Conservation (phyloP, 83 land plant genomes). For the Thuja plicata region DNA sequence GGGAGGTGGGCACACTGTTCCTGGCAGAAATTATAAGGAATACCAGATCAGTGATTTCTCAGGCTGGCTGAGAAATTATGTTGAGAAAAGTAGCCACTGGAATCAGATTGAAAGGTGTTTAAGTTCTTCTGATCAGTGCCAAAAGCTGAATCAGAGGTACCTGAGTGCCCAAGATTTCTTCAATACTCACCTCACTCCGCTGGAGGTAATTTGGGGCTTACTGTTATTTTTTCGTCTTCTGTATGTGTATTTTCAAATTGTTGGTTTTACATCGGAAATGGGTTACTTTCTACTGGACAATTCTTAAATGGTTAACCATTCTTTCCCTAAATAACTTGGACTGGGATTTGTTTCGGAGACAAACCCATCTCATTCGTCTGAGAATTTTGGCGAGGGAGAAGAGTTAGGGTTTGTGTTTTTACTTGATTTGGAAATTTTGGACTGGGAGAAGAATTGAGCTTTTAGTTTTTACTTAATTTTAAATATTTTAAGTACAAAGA, state of each 20-base stretch:
- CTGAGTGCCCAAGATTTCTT: slow-evolving; percentile 43
- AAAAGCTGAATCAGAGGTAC: slow-evolving; percentile 28
- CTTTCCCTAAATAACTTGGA: too few relatives aligned
- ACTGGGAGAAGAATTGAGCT: background rate
- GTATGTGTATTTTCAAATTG: background rate
- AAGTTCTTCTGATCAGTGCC: slow-evolving; percentile 31
- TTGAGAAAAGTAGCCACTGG: slow-evolving; percentile 38
- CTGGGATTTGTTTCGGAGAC: background rate
- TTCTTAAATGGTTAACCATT: background rate
- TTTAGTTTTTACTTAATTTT: background rate
- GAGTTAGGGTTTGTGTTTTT: background rate
- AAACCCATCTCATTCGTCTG: background rate
- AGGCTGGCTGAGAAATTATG: slow-evolving; percentile 48
- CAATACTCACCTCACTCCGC: slow-evolving; percentile 43
- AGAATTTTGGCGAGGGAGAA: background rate
- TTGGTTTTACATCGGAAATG: background rate
- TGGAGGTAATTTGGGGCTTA: slow-evolving; percentile 34
- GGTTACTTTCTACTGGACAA: background rate
- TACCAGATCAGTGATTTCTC: slow-evolving; percentile 56
- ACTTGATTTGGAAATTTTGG: background rate
- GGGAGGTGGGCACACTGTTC: slow-evolving; percentile 27
- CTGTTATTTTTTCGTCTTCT: background rate
- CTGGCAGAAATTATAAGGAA: slow-evolving; percentile 44
- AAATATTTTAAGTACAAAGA: background rate
- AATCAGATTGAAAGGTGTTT: slow-evolving; percentile 45